Evolutionary conservation across 2,329 filamentous ascomycete species (phyloP).

Genomic region (Aspergillus sp.): DNA sequence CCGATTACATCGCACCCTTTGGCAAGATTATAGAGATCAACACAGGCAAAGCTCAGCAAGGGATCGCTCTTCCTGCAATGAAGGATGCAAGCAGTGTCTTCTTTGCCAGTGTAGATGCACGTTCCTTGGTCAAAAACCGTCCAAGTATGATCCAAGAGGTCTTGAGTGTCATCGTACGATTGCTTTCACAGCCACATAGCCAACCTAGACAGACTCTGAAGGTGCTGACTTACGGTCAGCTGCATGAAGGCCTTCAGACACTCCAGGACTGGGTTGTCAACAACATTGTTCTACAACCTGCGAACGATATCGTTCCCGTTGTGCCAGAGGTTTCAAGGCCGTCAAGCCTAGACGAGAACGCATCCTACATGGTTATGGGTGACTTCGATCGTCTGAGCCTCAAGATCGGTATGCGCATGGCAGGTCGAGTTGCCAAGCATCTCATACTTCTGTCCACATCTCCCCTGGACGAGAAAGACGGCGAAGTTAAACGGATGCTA

Average conservation of each 20-base stretch:
- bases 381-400: conserved; percentile 1
- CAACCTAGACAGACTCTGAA: neutral
- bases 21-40: neutral
- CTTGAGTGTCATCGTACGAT: neutral
- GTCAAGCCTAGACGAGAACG: neutral
- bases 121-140: neutral
- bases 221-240: neutral
- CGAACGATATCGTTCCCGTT: neutral
- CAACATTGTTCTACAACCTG: neutral
- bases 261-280: neutral
- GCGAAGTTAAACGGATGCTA: neutral
- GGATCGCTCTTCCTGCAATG: neutral
- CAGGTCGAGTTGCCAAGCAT: conserved; percentile 6
- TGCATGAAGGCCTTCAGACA: neutral
- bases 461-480: neutral
- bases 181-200: neutral
- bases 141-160: neutral
- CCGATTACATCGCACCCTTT: neutral
- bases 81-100: neutral
- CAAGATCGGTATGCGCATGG: conserved; percentile 6
- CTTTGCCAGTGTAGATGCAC: neutral
- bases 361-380: conserved; percentile 10
- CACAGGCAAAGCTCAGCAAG: neutral
- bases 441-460: neutral
- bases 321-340: neutral